Evolutionary conservation across 2,329 filamentous ascomycete species (phyloP).

Genomic region (Aspergillus aculeatus): DNA sequence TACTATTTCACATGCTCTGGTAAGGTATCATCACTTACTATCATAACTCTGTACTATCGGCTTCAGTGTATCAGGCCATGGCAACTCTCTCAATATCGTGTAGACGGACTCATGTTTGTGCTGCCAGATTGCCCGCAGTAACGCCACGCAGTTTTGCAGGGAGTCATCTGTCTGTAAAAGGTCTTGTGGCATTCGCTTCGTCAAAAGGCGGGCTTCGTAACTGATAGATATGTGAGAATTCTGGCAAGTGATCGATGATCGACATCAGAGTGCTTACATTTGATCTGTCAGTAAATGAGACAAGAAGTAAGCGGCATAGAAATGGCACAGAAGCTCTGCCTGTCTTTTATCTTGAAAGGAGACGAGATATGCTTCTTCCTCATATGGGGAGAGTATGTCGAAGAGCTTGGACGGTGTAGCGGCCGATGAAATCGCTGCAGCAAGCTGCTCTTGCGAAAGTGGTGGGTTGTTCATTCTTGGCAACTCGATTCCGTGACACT

Average conservation of each 20-base stretch:
- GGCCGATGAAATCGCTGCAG: conserved; percentile 28
- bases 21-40: conserved; percentile 24
- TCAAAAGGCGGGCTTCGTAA: conserved; percentile 42
- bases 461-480: conserved; percentile 29
- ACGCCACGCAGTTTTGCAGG: conserved; percentile 36
- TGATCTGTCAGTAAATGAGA: conserved; percentile 41
- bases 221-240: conserved; percentile 21
- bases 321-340: conserved; percentile 34
- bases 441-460: conserved; percentile 33
- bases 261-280: conserved; percentile 31
- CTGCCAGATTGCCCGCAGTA: conserved; percentile 42
- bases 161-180: conserved; percentile 30
- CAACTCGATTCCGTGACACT: background rate
- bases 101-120: conserved; percentile 38
- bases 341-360: conserved; percentile 24
- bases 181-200: conserved; percentile 34
- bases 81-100: conserved; percentile 30
- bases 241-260: background rate
- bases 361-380: conserved; percentile 34
- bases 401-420: conserved; percentile 35
- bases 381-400: conserved; percentile 35
- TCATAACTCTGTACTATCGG: conserved; percentile 36
- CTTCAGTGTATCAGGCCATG: conserved; percentile 36
- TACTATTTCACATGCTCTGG: background rate
- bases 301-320: conserved; percentile 42